Evolutionary conservation across 805 yeast species (phyloP), one percentile per base, ranked within the genome.

Genomic region (Candida parachauliodes): DNA sequence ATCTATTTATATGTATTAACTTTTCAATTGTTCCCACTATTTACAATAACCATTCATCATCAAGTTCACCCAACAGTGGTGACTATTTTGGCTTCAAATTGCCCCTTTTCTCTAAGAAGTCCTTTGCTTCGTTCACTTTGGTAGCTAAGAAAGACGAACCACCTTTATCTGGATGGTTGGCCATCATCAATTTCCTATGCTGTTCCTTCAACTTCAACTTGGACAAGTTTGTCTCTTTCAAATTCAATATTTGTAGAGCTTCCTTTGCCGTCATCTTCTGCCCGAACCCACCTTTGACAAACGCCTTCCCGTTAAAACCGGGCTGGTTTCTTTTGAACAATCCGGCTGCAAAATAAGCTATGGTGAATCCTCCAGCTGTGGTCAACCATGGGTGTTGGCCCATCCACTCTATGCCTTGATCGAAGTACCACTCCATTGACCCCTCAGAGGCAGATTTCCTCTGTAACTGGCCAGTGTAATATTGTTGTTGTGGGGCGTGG

Each of bases 91-190:
- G 54, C 52, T 67, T 67, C 62, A 68, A 45, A 12, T 74, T 72
- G 26, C 80, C 81, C 54, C 88, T 74, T 59, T 79, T 77, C 49
- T 86, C 93, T 56, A 86, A 65, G 50, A 83, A 76, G 51, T 80
- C 89, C 57, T 84, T 88, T 19, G 97, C 96, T 64, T 89, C 96
- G 58, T 89, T 89, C 44, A 89, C 83, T 68, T 89, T 89, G 41
- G 89, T 81, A 32, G 97, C 96, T 59, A 89, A 59, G 52, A 76
- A 88, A 19, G 94, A 85, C 8, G 94, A 83, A 2, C 97, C 97
- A 23, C 96, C 96, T 56, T 81, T 84, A 66, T 89, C 97, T 8
- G 97, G 97, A 56, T 89, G 97, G 59, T 89, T 89, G 34, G 83
- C 76, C 62, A 87, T 62, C 93, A 89, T 85, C 52, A 88, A 81